phyloP scores from a whole-genome alignment of 805 yeast genomes.

The Yamadazyma scolyti region DNA sequence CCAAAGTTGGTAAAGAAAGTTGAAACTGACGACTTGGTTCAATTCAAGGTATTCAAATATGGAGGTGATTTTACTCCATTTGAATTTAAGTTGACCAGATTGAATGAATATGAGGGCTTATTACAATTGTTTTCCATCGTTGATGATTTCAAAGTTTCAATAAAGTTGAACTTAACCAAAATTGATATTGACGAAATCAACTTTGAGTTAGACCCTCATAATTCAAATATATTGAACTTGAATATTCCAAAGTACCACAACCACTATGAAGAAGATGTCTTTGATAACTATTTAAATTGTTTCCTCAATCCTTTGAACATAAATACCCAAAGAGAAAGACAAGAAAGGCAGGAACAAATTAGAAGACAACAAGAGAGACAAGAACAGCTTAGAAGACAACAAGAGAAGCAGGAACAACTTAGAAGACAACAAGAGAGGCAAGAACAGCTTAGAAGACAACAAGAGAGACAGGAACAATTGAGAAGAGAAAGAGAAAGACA shows the following conservation, averaged over 20 bases:
- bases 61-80: constrained; percentile 31
- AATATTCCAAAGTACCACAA: constrained; percentile 33
- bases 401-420: not conserved
- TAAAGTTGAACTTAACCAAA: constrained; percentile 25
- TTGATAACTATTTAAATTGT: constrained; percentile 9
- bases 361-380: constrained; percentile 1
- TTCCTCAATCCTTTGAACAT: constrained; percentile 3
- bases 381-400: not conserved
- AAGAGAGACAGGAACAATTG: constrained; percentile 3
- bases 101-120: constrained; percentile 26
- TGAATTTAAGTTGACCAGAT: constrained; percentile 26
- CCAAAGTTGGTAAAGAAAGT: constrained; percentile 33
- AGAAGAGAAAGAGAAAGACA: constrained; percentile 6
- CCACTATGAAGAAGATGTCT: constrained; percentile 3
- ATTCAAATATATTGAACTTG: constrained; percentile 29
- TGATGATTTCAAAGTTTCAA: constrained; percentile 29
- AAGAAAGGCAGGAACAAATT: constrained; percentile 1
- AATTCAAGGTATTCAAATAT: constrained; percentile 33
- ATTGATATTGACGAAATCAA: constrained; percentile 29
- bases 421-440: constrained; percentile 8
- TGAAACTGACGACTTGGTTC: constrained; percentile 31
- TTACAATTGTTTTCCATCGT: constrained; percentile 25
- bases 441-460: constrained; percentile 4
- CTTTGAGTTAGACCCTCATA: constrained; percentile 28
- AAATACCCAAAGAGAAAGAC: not conserved